Conservation (phyloP, 345 rosid genomes). For the Dimocarpus longan region DNA sequence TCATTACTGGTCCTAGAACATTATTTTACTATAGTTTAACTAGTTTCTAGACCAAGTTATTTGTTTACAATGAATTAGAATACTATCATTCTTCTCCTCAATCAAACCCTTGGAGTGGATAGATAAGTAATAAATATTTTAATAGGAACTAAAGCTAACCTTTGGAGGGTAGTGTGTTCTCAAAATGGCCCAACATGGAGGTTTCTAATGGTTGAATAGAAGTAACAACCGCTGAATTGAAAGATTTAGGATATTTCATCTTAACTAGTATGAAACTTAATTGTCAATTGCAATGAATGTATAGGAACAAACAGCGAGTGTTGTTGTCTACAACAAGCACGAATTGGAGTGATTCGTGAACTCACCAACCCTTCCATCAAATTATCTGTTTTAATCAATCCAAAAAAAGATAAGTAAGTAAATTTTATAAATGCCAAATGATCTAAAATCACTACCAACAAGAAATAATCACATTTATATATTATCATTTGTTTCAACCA, state of each 20-base stretch:
- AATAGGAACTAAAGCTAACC: constrained; percentile 34
- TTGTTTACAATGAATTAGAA: neutral
- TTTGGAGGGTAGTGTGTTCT: constrained; percentile 56
- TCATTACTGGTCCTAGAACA: neutral
- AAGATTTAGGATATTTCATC: constrained; percentile 41
- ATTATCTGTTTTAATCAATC: constrained; percentile 30
- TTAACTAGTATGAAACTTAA: constrained; percentile 25
- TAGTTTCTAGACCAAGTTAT: neutral
- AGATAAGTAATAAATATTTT: neutral
- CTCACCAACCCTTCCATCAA: constrained; percentile 65
- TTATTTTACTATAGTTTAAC: neutral
- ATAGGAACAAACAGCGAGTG: constrained; percentile 29
- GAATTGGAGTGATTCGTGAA: constrained; percentile 41
- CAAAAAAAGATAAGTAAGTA: neutral
- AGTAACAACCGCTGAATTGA: constrained; percentile 42
- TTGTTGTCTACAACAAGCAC: constrained; percentile 31
- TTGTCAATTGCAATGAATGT: constrained; percentile 33
- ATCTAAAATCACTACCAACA: neutral
- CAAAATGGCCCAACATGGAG: constrained; percentile 37
- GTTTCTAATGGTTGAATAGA: constrained; percentile 54
- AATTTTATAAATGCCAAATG: neutral
- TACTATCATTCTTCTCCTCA: neutral
- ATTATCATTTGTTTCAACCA: no score
- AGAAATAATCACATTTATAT: neutral
- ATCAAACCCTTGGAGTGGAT: neutral